Evolutionary conservation across 1,284 basidiomycete genomes (phyloP).

Genomic region (Cryptococcus maquisensis): DNA sequence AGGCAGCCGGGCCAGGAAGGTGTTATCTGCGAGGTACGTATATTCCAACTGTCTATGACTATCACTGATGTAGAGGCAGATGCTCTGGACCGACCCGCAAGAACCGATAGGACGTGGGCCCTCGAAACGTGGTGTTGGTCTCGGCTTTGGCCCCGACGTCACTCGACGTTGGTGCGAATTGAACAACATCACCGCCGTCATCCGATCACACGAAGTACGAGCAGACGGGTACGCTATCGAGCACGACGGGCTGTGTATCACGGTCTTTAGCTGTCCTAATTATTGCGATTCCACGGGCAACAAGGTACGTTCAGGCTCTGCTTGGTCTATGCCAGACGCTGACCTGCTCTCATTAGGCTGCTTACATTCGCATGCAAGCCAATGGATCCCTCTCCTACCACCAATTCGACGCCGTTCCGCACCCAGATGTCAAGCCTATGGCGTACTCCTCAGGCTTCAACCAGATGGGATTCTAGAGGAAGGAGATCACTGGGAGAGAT

Average conservation of each 20-base stretch:
- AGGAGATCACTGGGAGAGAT: no score
- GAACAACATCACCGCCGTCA: slow-evolving; percentile 81
- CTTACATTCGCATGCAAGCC: slow-evolving; percentile 71
- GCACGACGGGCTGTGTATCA: slow-evolving; percentile 54
- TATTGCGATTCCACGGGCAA: slow-evolving; percentile 51
- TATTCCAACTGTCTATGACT: background rate
- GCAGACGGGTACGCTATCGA: slow-evolving; percentile 62
- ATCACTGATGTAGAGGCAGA: slow-evolving; percentile 39
- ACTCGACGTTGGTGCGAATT: slow-evolving; percentile 81
- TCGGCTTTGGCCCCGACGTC: slow-evolving; percentile 92
- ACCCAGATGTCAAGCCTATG: slow-evolving; percentile 89
- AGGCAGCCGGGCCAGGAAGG: slow-evolving; percentile 92
- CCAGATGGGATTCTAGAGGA: slow-evolving; percentile 21
- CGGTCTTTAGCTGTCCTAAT: slow-evolving; percentile 49
- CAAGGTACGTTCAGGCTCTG: slow-evolving; percentile 29
- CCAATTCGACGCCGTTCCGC: slow-evolving; percentile 79
- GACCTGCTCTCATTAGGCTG: slow-evolving; percentile 34
- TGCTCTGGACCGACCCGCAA: slow-evolving; percentile 95
- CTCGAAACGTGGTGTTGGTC: slow-evolving; percentile 93
- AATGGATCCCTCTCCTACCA: slow-evolving; percentile 69
- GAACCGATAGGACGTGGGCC: slow-evolving; percentile 85
- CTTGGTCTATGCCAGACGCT: background rate
- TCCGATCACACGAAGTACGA: slow-evolving; percentile 95
- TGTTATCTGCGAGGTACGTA: slow-evolving; percentile 69
- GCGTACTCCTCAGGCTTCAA: slow-evolving; percentile 61